Evolutionary conservation across 768 basidiomycete species (phyloP).

Genomic region (Multifurca ochricompacta): DNA sequence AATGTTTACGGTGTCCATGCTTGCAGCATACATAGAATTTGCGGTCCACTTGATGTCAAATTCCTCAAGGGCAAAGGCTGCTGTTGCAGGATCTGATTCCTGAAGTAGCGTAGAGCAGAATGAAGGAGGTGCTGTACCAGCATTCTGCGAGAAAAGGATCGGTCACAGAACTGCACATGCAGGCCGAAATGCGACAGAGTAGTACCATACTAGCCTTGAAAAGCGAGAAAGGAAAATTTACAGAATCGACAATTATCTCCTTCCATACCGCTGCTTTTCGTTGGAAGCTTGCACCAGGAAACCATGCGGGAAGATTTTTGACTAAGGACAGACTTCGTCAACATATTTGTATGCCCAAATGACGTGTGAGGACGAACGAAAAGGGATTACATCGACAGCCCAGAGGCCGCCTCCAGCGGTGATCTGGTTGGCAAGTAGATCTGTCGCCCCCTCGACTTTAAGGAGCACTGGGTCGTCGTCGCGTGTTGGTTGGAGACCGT

Average conservation of each 20-base stretch:
- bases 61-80: conserved; percentile 34
- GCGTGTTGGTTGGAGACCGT: conserved; percentile 44
- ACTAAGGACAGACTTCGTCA: conserved; percentile 26
- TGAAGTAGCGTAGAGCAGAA: conserved; percentile 49
- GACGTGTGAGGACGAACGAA: conserved; percentile 23
- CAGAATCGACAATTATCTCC: conserved; percentile 53
- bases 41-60: conserved; percentile 74
- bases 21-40: conserved; percentile 70
- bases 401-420: conserved; percentile 38
- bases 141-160: conserved; percentile 23
- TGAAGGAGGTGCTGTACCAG: conserved; percentile 33
- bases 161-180: conserved; percentile 34
- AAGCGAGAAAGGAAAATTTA: conserved; percentile 53
- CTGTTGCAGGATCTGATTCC: conserved; percentile 29
- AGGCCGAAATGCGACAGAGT: conserved; percentile 26
- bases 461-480: conserved; percentile 35
- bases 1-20: conserved; percentile 50
- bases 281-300: conserved; percentile 63
- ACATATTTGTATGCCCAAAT: conserved; percentile 15
- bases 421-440: conserved; percentile 37
- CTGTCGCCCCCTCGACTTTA: conserved; percentile 37
- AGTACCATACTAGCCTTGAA: conserved; percentile 51
- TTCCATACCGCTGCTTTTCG: conserved; percentile 55
- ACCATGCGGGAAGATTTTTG: conserved; percentile 53
- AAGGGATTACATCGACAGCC: conserved; percentile 35